Conservation (phyloP, 345 rosid species). For the Lepidium sativum region DNA sequence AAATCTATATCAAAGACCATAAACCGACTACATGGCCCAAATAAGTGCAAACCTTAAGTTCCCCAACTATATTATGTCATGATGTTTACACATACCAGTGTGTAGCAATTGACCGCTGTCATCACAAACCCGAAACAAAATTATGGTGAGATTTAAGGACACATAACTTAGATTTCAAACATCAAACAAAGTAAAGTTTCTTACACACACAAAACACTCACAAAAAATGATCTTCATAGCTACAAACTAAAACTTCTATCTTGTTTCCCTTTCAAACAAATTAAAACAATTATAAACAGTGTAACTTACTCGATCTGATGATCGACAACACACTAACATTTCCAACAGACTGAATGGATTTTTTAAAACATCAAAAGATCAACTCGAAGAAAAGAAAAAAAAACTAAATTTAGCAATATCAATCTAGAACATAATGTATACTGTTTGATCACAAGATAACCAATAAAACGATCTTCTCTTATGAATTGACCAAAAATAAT, state of each 20-base stretch:
- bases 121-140: slow-evolving; percentile 55
- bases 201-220: slow-evolving; percentile 31
- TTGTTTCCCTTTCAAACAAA: slow-evolving; percentile 55
- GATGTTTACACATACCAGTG: too few species aligned
- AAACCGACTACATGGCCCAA: too few species aligned
- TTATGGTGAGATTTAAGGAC: slow-evolving; percentile 4
- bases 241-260: slow-evolving; percentile 66
- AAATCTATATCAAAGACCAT: too few species aligned
- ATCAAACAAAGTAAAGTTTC: not conserved
- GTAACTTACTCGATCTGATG: not conserved
- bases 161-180: not conserved
- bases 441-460: not conserved
- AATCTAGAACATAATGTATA: not conserved
- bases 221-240: slow-evolving; percentile 76
- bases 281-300: not conserved
- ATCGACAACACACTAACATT: not conserved
- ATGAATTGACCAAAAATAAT: not conserved
- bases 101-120: too few species aligned
- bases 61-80: too few species aligned
- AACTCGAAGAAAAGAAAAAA: too few species aligned
- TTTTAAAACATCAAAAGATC: not conserved
- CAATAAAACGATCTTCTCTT: not conserved
- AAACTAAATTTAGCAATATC: not conserved
- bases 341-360: not conserved
- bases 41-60: too few species aligned